Conservation (phyloP, 192 early-diverging fungal species). For the Chytriomyces hyalinus region DNA sequence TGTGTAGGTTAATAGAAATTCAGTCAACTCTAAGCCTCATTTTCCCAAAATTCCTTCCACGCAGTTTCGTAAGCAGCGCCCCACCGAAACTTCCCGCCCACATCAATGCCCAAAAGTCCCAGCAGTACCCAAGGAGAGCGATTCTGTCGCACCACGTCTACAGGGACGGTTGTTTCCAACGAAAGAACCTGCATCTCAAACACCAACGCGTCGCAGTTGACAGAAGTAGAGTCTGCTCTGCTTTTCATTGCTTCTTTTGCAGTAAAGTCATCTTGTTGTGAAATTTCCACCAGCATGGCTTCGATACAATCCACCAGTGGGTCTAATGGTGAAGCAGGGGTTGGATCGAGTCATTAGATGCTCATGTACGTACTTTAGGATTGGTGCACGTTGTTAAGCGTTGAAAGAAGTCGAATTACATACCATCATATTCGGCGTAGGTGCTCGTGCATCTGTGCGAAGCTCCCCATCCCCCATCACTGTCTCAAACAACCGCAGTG, state of each 20-base stretch:
- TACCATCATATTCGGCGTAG: neutral
- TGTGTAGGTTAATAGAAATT: no score
- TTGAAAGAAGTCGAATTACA: no score
- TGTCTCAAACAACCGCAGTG: neutral
- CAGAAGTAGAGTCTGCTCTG: neutral
- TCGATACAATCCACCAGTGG: neutral
- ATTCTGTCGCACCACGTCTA: conserved; percentile 1
- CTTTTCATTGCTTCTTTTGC: neutral
- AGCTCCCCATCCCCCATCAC: neutral
- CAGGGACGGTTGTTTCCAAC: conserved; percentile 5
- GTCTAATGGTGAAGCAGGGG: neutral
- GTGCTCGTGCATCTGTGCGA: neutral
- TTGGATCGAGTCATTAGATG: no score
- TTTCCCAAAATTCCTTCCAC: conserved; percentile 18
- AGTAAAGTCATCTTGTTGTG: neutral
- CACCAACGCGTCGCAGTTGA: neutral
- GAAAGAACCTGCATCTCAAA: neutral
- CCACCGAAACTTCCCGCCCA: neutral
- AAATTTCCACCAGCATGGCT: neutral
- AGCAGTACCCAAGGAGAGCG: conserved; percentile 17
- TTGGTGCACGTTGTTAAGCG: no score
- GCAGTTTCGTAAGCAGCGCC: conserved; percentile 4
- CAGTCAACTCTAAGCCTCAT: neutral
- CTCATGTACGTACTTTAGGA: no score
- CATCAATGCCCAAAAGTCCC: conserved; percentile 4